These are phyloP conservation scores for Jatropha multifida DNA, from an alignment of 441 rosid genomes.

Conservation along the genomic window DNA sequence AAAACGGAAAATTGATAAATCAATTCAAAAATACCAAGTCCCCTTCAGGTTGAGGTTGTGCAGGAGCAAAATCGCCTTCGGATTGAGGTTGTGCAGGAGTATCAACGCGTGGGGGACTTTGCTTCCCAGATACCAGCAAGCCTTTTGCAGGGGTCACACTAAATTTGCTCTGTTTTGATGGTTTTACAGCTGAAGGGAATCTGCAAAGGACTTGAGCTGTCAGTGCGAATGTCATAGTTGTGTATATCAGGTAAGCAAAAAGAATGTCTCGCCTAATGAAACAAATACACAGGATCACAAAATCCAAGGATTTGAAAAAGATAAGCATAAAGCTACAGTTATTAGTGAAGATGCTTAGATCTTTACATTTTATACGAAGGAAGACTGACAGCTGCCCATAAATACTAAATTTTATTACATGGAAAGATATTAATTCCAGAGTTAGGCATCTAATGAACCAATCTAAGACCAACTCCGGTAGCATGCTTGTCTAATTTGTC, in stretches of 20 bases:
- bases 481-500: neutral
- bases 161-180: constrained; percentile 51
- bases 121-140: constrained; percentile 47
- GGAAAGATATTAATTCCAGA: constrained; percentile 34
- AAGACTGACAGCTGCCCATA: neutral
- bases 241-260: constrained; percentile 3
- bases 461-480: neutral
- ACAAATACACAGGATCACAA: constrained; percentile 1
- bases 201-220: constrained; percentile 38
- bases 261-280: neutral
- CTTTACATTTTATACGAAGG: constrained; percentile 2
- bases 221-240: constrained; percentile 17
- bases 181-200: constrained; percentile 67
- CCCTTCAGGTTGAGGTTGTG: constrained; percentile 42
- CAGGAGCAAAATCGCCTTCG: constrained; percentile 46
- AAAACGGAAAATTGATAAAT: constrained; percentile 13
- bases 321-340: neutral
- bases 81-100: constrained; percentile 43
- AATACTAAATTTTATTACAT: neutral
- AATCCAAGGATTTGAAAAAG: neutral
- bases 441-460: neutral
- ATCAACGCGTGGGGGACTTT: constrained; percentile 42
- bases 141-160: constrained; percentile 73
- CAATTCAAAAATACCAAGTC: constrained; percentile 60
- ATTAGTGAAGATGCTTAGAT: neutral